Base-by-base conservation (phyloP, 2,329 filamentous ascomycete species). In the Ophiobolus disseminans region DNA sequence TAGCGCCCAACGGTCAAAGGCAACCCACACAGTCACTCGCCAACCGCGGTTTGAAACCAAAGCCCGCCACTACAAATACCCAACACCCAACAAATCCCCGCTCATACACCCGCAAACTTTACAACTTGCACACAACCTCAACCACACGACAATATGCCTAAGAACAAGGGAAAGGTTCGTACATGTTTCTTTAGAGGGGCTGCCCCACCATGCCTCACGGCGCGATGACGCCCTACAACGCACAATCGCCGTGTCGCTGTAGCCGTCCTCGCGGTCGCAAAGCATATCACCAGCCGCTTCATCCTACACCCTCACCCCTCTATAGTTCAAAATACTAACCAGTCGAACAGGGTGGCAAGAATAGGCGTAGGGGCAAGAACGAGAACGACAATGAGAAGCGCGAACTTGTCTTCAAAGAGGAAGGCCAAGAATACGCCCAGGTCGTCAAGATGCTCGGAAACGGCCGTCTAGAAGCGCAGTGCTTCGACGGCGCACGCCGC, bases 161-260 rank as follows among this genome's bases (percentile, higher is more conserved):
- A 97, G 90, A 97, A 97, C 78, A 97, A 97, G 87, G 92, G 92
- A 92, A 97, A 96, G 82, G 91, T 96, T 82, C 74, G 67, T 63
- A n/a, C 35, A 51, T 13, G 19, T 37, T 22, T 25, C 14, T 25
- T 19, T 22, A 52, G 46, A 45, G 54, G 55, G 50, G 55, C 39
- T 55, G 50, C 63, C 60, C 64, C 63, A 48, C 62, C 50, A 54
- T 31, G 23, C 25, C 42, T 44, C 47, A 45, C 31, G 31, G 31
- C 37, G 49, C 23, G 9, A 60, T 48, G 50, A 37, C 40, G 56
- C 49, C 39, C 50, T 61, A 57, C 62, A 58, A 58, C 47, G 16
- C 21, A 26, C 34, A 41, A 14, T 36, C 32, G 16, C 30, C 30
- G 30, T 26, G 21, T 8, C 11, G 25, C n/a, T 8, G 13, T 38